Base-by-base conservation (phyloP, 768 basidiomycete species). In the Daedaleopsis nitida region DNA sequence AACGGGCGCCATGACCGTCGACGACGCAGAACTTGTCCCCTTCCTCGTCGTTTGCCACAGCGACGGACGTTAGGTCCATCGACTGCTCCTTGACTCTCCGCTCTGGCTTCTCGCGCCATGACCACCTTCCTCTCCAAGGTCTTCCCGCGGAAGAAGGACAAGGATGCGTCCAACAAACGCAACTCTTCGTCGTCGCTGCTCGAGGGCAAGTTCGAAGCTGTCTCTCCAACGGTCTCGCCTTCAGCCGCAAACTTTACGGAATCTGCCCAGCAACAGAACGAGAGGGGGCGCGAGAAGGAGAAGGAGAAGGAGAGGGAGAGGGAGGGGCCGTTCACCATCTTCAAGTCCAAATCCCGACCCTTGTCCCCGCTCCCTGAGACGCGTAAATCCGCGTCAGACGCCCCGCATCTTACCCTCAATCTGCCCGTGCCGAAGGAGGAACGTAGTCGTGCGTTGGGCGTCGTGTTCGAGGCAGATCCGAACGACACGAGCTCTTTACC, bases 61-160 rank as follows among this genome's bases (percentile, higher is more conserved):
- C 58, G 50, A 52, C 54, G 62, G 62, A 64, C 62, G 62, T 59
- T 53, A 64, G 62, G 62, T 64, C 62, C 62, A 44, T 47, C 44
- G 44, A 39, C 44, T 55, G 35, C 38, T 56, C 54, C 27, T 24
- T 44, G 54, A 38, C 52, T 35, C 35, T 21, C 38, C 21, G 21
- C 17, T 43, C 45, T n/a, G 6, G 39, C 39, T 42, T 42, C 39
- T 19, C 47, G 45, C 48, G 45, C 48, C 21, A 81, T 81, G 80
- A 78, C 87, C 73, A 86, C 87, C 63, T 89, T 91, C 78, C 74
- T 91, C 69, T 84, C 86, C 74, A 91, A 88, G 71, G 86, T 91
- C 67, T 87, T 91, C 68, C 86, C 86, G 75, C 84, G 89, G 75
- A 90, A 84, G 76, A 88, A 82, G 75, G 86, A 86, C 66, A 81